Evolutionary conservation across 1,139 yeast species (phyloP), one percentile per base, ranked within the genome.

Genomic region (Lizanozyma gosingica): DNA sequence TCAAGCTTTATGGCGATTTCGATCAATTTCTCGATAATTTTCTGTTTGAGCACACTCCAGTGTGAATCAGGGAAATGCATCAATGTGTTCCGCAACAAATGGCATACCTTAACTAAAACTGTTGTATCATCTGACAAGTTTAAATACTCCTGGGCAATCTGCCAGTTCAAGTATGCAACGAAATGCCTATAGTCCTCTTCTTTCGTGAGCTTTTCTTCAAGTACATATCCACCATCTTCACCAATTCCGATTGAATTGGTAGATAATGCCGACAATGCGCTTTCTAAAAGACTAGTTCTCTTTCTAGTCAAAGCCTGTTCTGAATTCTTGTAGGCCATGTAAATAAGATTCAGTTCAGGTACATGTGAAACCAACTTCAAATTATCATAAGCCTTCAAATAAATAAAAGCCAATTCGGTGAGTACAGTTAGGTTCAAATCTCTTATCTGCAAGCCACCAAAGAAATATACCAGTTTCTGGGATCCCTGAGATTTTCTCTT

Each of bases 1-100:
- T 98, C 94, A 61, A 94, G 92, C 77, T 92, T 98, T 67, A 86
- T 87, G 83, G 94, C 92, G 62, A 97, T 86, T 77, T 94, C 99
- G 60, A 94, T 87, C 67, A 92, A 77, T 76, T 92, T 92, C 90
- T 92, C 94, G 69, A 94, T 94, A 62, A 94, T 85, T 80, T 94
- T 94, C 92, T 94, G 94, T 78, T 94, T 87, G 67, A 94, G 94
- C 53, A 94, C 98, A 83, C 94, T 94, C 74, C 29, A 22, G 11
- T 22, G 29, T 6, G 6, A 6, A 22, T 22, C 29, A 6, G 6
- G 29, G 29, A 22, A 22, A 22, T 22, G 29, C 9, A 6, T 22
- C 11, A 22, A 22, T 6, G 29, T 11, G 6, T 6, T 22, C 29
- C 11, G 6, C 11, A 22, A 22, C 29, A 22, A 22, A 11, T 22